Evolutionary conservation across 2,329 filamentous ascomycete genomes (phyloP).

Genomic region (Aspergillus melleus): DNA sequence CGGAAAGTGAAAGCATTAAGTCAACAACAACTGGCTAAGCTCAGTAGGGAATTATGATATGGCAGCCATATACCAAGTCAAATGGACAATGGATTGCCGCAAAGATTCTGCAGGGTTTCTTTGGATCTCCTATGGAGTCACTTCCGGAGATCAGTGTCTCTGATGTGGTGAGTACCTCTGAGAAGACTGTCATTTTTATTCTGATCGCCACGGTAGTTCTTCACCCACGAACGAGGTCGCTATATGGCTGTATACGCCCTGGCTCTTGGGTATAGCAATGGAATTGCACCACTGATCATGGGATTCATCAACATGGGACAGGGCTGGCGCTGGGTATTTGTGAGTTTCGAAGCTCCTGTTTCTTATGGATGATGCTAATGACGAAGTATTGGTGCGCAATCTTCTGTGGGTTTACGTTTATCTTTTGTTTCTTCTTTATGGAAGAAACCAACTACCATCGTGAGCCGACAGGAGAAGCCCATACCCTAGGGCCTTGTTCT

Average conservation of each 20-base stretch:
- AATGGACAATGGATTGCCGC: not conserved
- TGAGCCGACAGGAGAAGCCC: not conserved
- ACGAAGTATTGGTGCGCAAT: not conserved
- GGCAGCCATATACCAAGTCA: not conserved
- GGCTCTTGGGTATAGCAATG: not conserved
- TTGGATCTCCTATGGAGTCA: not conserved
- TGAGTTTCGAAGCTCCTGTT: not conserved
- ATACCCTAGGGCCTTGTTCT: too few relatives aligned
- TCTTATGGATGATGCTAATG: too few relatives aligned
- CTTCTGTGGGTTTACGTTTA: not conserved
- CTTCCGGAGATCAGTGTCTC: not conserved
- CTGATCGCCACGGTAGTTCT: not conserved
- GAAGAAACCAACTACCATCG: not conserved
- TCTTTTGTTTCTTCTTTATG: not conserved
- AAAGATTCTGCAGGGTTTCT: not conserved
- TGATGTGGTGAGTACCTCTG: not conserved
- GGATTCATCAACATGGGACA: not conserved
- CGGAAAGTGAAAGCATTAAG: too few relatives aligned
- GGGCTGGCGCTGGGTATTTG: not conserved
- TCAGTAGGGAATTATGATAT: not conserved
- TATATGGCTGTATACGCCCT: not conserved
- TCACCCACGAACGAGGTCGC: not conserved
- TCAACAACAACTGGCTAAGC: too few relatives aligned
- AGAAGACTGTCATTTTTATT: too few relatives aligned
- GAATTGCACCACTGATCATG: not conserved